Evolutionary conservation across 164 flowering plant species (phyloP).

Genomic region (Sedum album): DNA sequence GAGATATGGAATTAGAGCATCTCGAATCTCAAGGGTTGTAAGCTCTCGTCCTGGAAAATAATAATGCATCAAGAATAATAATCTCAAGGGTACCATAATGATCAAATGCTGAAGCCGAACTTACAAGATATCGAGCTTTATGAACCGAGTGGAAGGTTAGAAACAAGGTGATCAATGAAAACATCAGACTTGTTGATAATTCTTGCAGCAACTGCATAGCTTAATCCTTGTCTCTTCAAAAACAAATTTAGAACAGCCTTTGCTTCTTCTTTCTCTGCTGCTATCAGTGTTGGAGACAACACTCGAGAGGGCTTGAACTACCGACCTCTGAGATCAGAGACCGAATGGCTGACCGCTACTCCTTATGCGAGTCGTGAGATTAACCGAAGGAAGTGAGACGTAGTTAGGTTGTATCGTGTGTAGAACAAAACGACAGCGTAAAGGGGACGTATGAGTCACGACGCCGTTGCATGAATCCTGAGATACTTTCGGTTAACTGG

Average conservation of each 20-base stretch:
- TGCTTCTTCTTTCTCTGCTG: constrained; percentile 82
- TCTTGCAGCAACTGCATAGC: constrained; percentile 59
- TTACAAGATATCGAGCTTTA: constrained; percentile 83
- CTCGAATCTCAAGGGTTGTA: constrained; percentile 77
- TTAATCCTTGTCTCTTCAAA: constrained; percentile 70
- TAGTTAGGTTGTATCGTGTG: no score
- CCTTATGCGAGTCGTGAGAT: not conserved
- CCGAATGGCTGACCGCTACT: no score
- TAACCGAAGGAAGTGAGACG: not conserved
- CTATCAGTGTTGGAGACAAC: constrained; percentile 38
- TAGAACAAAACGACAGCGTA: no score
- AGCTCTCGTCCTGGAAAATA: constrained; percentile 67
- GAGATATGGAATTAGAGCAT: constrained; percentile 73
- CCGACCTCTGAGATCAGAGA: no score
- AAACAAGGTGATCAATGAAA: constrained; percentile 68
- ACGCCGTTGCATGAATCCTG: no score
- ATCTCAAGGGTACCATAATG: not conserved
- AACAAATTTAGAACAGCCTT: constrained; percentile 78
- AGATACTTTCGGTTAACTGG: not conserved
- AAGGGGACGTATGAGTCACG: no score
- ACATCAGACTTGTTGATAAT: constrained; percentile 66
- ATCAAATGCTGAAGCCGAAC: constrained; percentile 37
- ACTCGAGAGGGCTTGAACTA: no score
- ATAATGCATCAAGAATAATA: not conserved
- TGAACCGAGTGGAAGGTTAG: constrained; percentile 72